Percentiles rank a stretch among this genome's conserved stretches.
Evolutionary conservation across 495 filamentous ascomycete genomes (phyloP).

Genomic region (Penicillium coffeae): DNA sequence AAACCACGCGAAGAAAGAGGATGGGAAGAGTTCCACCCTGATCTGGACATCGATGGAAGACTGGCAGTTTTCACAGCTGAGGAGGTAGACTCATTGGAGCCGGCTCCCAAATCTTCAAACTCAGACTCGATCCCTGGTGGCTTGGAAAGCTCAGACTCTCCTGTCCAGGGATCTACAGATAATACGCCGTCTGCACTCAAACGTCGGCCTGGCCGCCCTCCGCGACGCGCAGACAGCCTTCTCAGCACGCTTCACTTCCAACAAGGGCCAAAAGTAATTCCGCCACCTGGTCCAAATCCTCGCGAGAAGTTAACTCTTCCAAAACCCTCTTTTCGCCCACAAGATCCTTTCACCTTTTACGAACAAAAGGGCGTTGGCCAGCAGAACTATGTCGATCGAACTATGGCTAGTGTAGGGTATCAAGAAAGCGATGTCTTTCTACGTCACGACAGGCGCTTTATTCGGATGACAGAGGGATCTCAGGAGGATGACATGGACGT

Average conservation of each 20-base stretch:
- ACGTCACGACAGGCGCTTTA: slow-evolving; percentile 68
- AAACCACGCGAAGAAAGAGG: slow-evolving; percentile 94
- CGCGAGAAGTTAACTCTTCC: slow-evolving; percentile 63
- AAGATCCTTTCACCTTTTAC: slow-evolving; percentile 58
- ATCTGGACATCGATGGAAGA: slow-evolving; percentile 78
- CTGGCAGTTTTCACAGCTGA: slow-evolving; percentile 76
- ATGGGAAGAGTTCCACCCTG: slow-evolving; percentile 95
- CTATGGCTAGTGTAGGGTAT: slow-evolving; percentile 91
- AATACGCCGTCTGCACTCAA: slow-evolving; percentile 45
- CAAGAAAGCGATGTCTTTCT: slow-evolving; percentile 88
- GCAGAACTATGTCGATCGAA: slow-evolving; percentile 76
- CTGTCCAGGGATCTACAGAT: slow-evolving; percentile 14
- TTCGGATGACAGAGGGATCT: slow-evolving; percentile 72
- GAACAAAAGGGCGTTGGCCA: slow-evolving; percentile 59
- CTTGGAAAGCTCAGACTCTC: slow-evolving; percentile 12
- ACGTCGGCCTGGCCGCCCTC: slow-evolving; percentile 58
- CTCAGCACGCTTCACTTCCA: slow-evolving; percentile 57
- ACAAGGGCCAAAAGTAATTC: slow-evolving; percentile 54
- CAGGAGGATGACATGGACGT: slow-evolving; percentile 82
- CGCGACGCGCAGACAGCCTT: slow-evolving; percentile 57
- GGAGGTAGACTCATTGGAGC: slow-evolving; percentile 68
- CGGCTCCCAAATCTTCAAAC: slow-evolving; percentile 31
- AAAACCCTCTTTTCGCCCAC: slow-evolving; percentile 55
- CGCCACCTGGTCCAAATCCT: slow-evolving; percentile 62
- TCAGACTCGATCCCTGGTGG: slow-evolving; percentile 12